Base-by-base conservation (phyloP, 306 rosid genomes). In the Mimosa pudica region DNA sequence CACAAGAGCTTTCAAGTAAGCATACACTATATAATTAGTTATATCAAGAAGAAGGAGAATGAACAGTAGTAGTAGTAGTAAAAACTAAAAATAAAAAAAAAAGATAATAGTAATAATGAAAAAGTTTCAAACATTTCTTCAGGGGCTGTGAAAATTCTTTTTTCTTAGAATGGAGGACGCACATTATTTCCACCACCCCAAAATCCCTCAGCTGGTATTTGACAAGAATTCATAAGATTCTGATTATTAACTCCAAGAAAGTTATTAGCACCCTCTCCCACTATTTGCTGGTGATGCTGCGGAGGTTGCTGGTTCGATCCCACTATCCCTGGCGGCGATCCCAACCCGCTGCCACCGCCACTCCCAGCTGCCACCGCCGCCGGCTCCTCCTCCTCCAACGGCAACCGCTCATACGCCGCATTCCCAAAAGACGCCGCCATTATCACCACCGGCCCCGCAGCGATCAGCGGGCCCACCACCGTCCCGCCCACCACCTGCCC, bases 341-440 rank as follows among this genome's bases (percentile, higher is more conserved):
- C 93, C 60, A 90, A 73, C 8, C 87, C 80, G 7, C 92, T 88
- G 24, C 82, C 86, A 6, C 86, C 93, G 70, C 63, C 1, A 78
- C 80, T 30, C 82, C 67, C 38, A 82, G 83, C 63, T 24, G 83
- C 67, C 33, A 49, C 87, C 10, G 78, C 80, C 3, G 81, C 80
- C 2, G 83, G 36, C n/a, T 78, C 87, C 8, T 92, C 98, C 7
- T 93, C 99, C 49, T 92, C 99, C 7, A 95, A 70, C 4, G 99
- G 99, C 10, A 95, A 85, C 80, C 98, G 90, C 82, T 95, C 98
- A 63, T 95, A 95, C 2, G 97, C 99, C 2, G 99, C 98, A 87
- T 95, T 95, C 35, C 97, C 99, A 63, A 95, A 95, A 4, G 96
- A 91, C 6, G 97, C 98, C 0, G 96, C 91, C 94, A 93, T 93